Evolutionary conservation across 1,284 basidiomycete genomes (phyloP), one percentile per base, ranked within the genome.

Genomic region (Pterulicium gracile): DNA sequence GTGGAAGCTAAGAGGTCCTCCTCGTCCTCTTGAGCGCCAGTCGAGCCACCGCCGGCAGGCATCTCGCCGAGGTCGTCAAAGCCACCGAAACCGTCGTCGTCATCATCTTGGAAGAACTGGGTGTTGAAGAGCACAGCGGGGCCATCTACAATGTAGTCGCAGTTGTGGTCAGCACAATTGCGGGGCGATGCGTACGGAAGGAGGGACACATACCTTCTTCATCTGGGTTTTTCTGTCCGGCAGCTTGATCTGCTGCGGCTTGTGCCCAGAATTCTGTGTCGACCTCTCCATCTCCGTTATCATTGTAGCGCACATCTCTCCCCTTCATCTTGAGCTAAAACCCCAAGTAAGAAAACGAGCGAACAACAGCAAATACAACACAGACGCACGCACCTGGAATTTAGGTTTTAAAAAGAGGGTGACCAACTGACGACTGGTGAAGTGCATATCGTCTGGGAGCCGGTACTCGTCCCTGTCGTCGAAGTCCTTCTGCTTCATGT

Each of bases 401-500:
- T 91, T 91, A 24, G 93, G 95, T 65, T 99, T 99, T 57, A 97
- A 67, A 72, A 98, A 98, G 35, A 98, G 65, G 2, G 91, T 83
- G 32, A 98, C 75, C 4, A 99, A 73, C 56, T 95, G 88, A 52
- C 82, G 75, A 57, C 84, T 90, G 45, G 84, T 88, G 61, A 98
- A 99, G 63, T 98, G 95, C 81, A 95, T 96, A 62, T 99, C 95
- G 56, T 97, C 92, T 1, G 95, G 95, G 43, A 98, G 70, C 4
- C 82, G 75, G 57, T 91, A 86, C 49, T 89, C 79, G 48, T 87
- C 81, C 36, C 77, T 79, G 65, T 77, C 86, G 54, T 79, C 76
- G 55, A 66, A 67, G 52, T 67, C 67, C 52, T 73, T 75, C 45
- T 65, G 62, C 58, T 74, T 80, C 5, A 93, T 65, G 34, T 78